phyloP scores from a whole-genome alignment of 108 stramenopile species.

The Parietichytrium sp. region DNA sequence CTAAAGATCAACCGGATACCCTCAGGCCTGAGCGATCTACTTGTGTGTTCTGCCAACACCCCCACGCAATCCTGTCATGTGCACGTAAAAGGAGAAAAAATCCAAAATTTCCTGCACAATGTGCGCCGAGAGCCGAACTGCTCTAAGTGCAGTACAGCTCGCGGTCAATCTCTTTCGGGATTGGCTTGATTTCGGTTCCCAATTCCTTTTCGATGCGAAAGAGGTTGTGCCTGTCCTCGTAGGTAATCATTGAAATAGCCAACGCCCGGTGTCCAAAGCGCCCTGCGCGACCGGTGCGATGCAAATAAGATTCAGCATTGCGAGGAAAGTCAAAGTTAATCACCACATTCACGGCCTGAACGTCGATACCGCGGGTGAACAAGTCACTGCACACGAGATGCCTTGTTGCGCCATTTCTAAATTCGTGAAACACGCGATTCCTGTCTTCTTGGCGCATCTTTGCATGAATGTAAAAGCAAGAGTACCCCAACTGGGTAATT shows the following conservation, averaged over 20 bases:
- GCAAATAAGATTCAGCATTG: slow-evolving; percentile 95
- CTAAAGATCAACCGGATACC: no score
- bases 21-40: no score
- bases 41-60: no score
- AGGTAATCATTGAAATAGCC: slow-evolving; percentile 95
- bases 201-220: slow-evolving; percentile 90
- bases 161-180: slow-evolving; percentile 89
- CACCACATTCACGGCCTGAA: slow-evolving; percentile 97
- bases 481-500: slow-evolving; percentile 97
- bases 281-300: slow-evolving; percentile 96
- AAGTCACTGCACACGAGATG: slow-evolving; percentile 91
- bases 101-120: no score
- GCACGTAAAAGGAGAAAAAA: no score
- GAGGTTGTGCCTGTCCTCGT: slow-evolving; percentile 78
- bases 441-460: slow-evolving; percentile 97
- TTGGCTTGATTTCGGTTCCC: slow-evolving; percentile 94
- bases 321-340: slow-evolving; percentile 99
- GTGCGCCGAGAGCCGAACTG: no score
- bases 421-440: slow-evolving; percentile 97
- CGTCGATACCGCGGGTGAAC: slow-evolving; percentile 98
- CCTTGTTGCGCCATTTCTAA: slow-evolving; percentile 93
- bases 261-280: slow-evolving; percentile 96
- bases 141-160: slow-evolving; percentile 89
- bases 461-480: slow-evolving; percentile 99
- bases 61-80: no score